phyloP scores from a whole-genome alignment of 768 basidiomycete species.

The Hericium erinaceus region DNA sequence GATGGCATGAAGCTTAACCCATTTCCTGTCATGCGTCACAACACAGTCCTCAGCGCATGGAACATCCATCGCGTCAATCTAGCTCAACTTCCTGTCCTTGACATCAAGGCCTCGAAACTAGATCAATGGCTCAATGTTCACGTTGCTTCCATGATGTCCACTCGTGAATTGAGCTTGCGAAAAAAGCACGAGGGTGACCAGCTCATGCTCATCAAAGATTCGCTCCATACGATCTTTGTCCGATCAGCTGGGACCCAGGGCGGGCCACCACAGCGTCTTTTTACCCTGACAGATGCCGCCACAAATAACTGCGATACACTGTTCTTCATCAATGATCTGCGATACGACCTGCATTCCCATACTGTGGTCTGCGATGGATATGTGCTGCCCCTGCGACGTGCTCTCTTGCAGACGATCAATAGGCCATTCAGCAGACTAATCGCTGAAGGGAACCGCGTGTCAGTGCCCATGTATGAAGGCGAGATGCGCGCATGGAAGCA shows the following conservation, averaged over 20 bases:
- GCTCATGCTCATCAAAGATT: conserved; percentile 25
- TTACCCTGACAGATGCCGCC: background rate
- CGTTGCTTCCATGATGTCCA: conserved; percentile 23
- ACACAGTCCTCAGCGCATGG: conserved; percentile 16
- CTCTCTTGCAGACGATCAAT: conserved; percentile 14
- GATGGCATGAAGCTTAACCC: conserved; percentile 16
- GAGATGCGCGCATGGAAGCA: conserved; percentile 40
- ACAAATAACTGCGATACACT: conserved; percentile 25
- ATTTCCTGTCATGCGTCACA: conserved; percentile 20
- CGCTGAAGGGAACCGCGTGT: background rate
- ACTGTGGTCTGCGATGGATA: conserved; percentile 44
- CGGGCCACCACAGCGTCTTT: background rate
- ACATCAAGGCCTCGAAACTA: conserved; percentile 10
- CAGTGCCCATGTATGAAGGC: conserved; percentile 18
- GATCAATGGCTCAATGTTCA: conserved; percentile 26
- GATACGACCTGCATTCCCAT: conserved; percentile 38
- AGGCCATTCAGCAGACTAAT: conserved; percentile 23
- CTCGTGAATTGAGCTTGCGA: conserved; percentile 19
- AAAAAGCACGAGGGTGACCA: conserved; percentile 18
- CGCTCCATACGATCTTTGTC: conserved; percentile 21
- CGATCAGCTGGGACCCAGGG: conserved; percentile 19
- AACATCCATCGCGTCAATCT: conserved; percentile 33
- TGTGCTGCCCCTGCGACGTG: conserved; percentile 28
- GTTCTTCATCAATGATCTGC: conserved; percentile 37
- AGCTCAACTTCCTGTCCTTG: conserved; percentile 24